These are phyloP conservation scores for Populus hybrid DNA, from an alignment of 441 rosid species.

Conservation along the genomic window DNA sequence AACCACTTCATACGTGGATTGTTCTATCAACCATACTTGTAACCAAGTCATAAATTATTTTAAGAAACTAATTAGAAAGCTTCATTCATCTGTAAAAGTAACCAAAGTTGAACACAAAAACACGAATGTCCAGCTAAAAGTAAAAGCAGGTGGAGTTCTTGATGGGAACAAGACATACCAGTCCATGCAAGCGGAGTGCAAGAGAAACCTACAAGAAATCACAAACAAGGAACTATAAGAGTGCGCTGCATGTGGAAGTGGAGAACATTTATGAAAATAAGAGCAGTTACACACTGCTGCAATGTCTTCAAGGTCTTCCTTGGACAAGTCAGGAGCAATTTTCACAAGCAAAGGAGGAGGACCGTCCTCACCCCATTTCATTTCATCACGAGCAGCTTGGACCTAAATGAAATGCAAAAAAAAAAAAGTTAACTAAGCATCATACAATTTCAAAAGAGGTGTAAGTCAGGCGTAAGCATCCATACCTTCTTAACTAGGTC, in stretches of 20 bases:
- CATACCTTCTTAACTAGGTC: slow-evolving; percentile 83
- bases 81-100: too few species aligned
- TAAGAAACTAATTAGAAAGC: too few species aligned
- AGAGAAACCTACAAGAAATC: slow-evolving; percentile 69
- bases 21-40: too few species aligned
- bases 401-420: slow-evolving; percentile 36
- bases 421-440: not conserved
- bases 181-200: slow-evolving; percentile 90
- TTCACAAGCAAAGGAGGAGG: slow-evolving; percentile 96
- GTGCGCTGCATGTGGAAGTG: slow-evolving; percentile 6
- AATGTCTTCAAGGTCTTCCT: slow-evolving; percentile 95
- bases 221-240: slow-evolving; percentile 31
- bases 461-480: slow-evolving; percentile 5
- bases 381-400: slow-evolving; percentile 98
- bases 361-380: slow-evolving; percentile 99
- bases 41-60: too few species aligned
- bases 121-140: not conserved
- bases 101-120: not conserved
- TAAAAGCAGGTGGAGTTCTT: not conserved
- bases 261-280: slow-evolving; percentile 5
- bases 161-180: slow-evolving; percentile 47
- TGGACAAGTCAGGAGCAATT: slow-evolving; percentile 93
- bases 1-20: too few species aligned
- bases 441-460: not conserved
- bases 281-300: slow-evolving; percentile 64